phyloP scores from a whole-genome alignment of 1,139 yeast genomes.

The Fermentozyma sake region DNA sequence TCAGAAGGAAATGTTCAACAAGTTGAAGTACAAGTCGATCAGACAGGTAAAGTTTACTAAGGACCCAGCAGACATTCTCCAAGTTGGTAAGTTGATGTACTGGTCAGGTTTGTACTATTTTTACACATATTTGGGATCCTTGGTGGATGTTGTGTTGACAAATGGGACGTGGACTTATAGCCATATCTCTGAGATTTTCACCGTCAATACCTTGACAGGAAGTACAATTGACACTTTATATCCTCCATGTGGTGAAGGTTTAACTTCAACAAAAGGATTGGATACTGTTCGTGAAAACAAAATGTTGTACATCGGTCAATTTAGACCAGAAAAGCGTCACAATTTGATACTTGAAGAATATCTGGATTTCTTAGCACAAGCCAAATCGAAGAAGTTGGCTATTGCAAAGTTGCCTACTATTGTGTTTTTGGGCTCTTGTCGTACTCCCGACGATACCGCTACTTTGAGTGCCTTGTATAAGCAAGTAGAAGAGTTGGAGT shows the following conservation, averaged over 20 bases:
- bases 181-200: constrained; percentile 67
- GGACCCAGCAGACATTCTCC: constrained; percentile 3
- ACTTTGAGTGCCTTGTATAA: constrained; percentile 49
- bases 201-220: constrained; percentile 21
- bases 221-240: constrained; percentile 50
- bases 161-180: constrained; percentile 91
- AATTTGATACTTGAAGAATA: constrained; percentile 61
- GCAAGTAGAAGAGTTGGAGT: constrained; percentile 42
- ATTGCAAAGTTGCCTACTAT: constrained; percentile 42
- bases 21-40: constrained; percentile 38
- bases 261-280: constrained; percentile 10
- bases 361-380: constrained; percentile 39
- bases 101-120: constrained; percentile 63
- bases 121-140: constrained; percentile 66
- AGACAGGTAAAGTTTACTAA: constrained; percentile 5
- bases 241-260: constrained; percentile 79
- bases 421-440: constrained; percentile 78
- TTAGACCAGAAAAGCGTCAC: constrained; percentile 94
- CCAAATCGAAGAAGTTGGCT: constrained; percentile 16
- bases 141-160: constrained; percentile 62
- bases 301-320: constrained; percentile 83
- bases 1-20: constrained; percentile 77
- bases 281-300: constrained; percentile 42
- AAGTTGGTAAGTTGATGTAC: constrained; percentile 49
- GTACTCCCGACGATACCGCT: constrained; percentile 62